phyloP scores from a whole-genome alignment of 2,329 filamentous ascomycete species.

The Alternaria triticimaculans region DNA sequence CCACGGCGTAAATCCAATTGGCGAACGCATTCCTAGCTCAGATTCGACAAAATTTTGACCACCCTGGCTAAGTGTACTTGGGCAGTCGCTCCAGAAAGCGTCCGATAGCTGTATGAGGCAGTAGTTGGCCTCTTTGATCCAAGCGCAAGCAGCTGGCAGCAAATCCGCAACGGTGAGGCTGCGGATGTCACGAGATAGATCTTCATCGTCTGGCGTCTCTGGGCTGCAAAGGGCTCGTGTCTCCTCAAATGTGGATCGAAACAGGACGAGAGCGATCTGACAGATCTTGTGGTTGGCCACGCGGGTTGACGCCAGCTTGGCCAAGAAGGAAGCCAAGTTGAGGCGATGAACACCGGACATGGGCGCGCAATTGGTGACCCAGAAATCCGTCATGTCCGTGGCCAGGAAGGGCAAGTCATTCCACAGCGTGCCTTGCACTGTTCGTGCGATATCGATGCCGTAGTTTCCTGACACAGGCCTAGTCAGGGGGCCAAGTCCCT shows the following conservation, averaged over 20 bases:
- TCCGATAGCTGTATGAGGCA: background rate
- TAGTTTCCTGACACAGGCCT: constrained; percentile 12
- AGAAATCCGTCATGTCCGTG: constrained; percentile 15
- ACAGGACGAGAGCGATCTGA: background rate
- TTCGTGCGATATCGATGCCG: constrained; percentile 18
- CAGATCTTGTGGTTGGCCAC: background rate
- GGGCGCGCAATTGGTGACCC: constrained; percentile 12
- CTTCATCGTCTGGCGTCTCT: background rate
- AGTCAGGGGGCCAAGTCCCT: constrained; percentile 13
- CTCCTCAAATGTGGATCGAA: background rate
- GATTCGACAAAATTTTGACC: background rate
- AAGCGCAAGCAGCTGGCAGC: background rate
- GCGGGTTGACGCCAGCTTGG: constrained; percentile 10
- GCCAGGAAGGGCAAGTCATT: constrained; percentile 17
- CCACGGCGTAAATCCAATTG: constrained; percentile 15
- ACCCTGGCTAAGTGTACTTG: background rate
- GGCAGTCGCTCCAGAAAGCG: background rate
- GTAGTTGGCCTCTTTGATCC: background rate
- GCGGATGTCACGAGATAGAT: background rate
- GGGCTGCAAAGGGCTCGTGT: background rate
- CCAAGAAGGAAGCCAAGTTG: constrained; percentile 14
- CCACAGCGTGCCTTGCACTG: constrained; percentile 17
- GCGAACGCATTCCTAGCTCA: constrained; percentile 11
- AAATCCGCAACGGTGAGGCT: background rate
- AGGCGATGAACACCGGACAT: constrained; percentile 7